These are phyloP conservation scores for Linum trigynum DNA, from an alignment of 345 rosid genomes.

Conservation along the genomic window DNA sequence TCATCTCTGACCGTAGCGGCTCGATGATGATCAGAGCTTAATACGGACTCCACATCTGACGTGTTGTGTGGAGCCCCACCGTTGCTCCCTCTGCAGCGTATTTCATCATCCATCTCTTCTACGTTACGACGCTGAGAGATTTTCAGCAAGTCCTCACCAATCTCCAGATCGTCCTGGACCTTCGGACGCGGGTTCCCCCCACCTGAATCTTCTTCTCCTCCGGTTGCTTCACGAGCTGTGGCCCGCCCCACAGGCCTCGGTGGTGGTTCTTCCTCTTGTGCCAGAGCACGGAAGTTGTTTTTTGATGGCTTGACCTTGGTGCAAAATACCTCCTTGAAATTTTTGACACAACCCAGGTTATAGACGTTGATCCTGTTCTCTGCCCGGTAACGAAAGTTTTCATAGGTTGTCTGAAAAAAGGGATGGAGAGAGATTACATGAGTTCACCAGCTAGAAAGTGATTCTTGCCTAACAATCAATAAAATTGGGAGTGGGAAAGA, in stretches of 20 bases:
- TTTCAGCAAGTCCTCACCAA: constrained; percentile 80
- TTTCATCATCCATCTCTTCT: constrained; percentile 53
- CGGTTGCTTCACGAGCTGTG: constrained; percentile 30
- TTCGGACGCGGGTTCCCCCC: constrained; percentile 62
- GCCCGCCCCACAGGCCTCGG: constrained; percentile 27
- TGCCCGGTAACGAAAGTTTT: constrained; percentile 80
- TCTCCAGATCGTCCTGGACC: constrained; percentile 89
- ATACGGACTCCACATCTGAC: constrained; percentile 42
- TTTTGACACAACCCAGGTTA: constrained; percentile 47
- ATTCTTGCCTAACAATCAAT: too few species aligned
- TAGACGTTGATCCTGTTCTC: constrained; percentile 58
- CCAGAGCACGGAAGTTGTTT: constrained; percentile 61
- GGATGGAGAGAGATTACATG: background rate
- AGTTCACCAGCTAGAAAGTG: too few species aligned
- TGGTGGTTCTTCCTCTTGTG: constrained; percentile 49
- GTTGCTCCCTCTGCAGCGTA: constrained; percentile 57
- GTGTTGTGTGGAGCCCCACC: constrained; percentile 46
- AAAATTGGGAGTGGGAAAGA: background rate
- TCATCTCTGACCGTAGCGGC: constrained; percentile 62
- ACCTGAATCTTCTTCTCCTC: constrained; percentile 36
- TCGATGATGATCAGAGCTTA: constrained; percentile 40
- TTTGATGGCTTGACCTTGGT: constrained; percentile 60
- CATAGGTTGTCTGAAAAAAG: constrained; percentile 72
- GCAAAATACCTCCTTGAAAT: constrained; percentile 72
- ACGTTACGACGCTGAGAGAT: constrained; percentile 77